A percentile compares a stretch with the other conserved stretches of the same genome.
These are phyloP conservation scores for Chrysosphaeria jannelii DNA, from an alignment of 2,329 filamentous ascomycete genomes.

Conservation along the genomic window DNA sequence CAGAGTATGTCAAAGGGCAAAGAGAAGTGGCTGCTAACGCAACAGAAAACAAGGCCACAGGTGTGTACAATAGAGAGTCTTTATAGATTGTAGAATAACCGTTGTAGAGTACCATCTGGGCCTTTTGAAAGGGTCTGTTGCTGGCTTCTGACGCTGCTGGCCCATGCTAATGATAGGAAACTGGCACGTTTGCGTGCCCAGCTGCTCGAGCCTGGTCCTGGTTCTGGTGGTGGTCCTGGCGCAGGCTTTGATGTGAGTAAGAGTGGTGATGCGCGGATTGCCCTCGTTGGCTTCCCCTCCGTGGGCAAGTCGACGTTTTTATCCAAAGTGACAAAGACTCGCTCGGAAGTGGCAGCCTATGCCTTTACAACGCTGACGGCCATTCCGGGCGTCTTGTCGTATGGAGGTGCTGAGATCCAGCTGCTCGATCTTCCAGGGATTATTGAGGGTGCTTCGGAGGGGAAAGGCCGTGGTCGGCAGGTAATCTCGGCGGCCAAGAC, in stretches of 20 bases:
- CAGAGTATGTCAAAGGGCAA: constrained; percentile 34
- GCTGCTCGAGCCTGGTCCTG: constrained; percentile 64
- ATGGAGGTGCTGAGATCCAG: constrained; percentile 93
- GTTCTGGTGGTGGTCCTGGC: constrained; percentile 47
- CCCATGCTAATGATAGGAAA: constrained; percentile 27
- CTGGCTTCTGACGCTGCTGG: background rate
- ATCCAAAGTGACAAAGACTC: constrained; percentile 97
- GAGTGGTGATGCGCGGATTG: constrained; percentile 84
- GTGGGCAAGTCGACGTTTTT: constrained; percentile 96
- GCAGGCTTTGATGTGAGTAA: constrained; percentile 85
- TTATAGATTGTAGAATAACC: background rate
- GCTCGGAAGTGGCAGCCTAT: constrained; percentile 84
- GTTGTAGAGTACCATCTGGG: constrained; percentile 85
- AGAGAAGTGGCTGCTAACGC: constrained; percentile 1
- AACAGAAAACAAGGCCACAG: constrained; percentile 92
- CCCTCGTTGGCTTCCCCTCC: constrained; percentile 92
- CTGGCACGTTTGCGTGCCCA: constrained; percentile 84
- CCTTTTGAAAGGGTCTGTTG: constrained; percentile 65
- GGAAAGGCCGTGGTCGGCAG: constrained; percentile 81
- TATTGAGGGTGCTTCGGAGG: constrained; percentile 86
- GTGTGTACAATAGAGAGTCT: too few species aligned
- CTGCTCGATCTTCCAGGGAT: constrained; percentile 93
- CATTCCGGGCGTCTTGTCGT: constrained; percentile 89
- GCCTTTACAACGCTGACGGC: constrained; percentile 93
- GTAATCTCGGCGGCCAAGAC: constrained; percentile 97